phyloP scores from a whole-genome alignment of 495 filamentous ascomycete species.

The Thozetella sp. region DNA sequence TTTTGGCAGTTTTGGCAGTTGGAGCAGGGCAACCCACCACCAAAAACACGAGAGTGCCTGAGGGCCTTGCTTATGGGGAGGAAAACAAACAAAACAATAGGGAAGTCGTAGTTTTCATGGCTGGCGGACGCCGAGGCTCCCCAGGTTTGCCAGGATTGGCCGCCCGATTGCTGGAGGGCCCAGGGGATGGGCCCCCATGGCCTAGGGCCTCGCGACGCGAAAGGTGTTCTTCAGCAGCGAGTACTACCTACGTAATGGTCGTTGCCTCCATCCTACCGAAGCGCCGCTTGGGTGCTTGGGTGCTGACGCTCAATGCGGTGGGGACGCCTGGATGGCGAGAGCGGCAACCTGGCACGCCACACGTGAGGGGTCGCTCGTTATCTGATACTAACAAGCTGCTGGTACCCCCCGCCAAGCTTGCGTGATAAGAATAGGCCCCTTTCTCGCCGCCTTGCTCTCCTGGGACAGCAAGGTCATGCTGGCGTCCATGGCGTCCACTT shows the following conservation, averaged over 20 bases:
- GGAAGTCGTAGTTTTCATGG: neutral
- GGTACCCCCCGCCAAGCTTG: conserved; percentile 11
- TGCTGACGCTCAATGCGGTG: neutral
- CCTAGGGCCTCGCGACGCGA: neutral
- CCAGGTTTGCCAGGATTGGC: no score
- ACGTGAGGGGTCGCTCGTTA: conserved; percentile 18
- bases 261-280: neutral
- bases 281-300: neutral
- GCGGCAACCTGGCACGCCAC: conserved; percentile 1
- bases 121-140: neutral
- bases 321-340: neutral
- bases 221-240: neutral
- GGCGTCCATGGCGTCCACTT: no score
- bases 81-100: neutral
- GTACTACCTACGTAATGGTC: neutral
- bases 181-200: no score
- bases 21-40: no score
- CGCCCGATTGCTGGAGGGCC: no score
- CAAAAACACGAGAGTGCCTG: no score
- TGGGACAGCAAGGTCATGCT: no score
- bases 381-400: conserved; percentile 17
- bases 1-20: no score
- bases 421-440: no score
- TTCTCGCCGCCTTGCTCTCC: no score
- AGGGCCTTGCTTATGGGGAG: no score